These are phyloP conservation scores for Pezicula rhizophila DNA, from an alignment of 2,329 filamentous ascomycete genomes.

Conservation along the genomic window DNA sequence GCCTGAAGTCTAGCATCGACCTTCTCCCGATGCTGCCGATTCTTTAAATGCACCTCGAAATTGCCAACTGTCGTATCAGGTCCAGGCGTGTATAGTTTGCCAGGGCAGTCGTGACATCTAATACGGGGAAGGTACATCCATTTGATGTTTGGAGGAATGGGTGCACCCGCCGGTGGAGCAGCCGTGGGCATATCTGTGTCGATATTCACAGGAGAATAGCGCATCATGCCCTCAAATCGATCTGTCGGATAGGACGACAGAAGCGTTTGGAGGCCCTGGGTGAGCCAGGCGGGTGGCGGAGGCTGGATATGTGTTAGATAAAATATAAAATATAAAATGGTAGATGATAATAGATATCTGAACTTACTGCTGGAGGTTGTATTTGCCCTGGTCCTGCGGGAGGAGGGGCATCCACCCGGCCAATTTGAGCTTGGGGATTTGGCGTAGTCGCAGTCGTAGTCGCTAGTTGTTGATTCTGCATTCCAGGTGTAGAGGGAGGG, in stretches of 20 bases:
- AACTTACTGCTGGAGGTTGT: slow-evolving; percentile 54
- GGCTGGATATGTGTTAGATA: slow-evolving; percentile 40
- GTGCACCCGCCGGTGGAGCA: slow-evolving; percentile 38
- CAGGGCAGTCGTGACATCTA: slow-evolving; percentile 84
- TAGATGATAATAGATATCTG: neutral
- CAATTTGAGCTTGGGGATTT: slow-evolving; percentile 50
- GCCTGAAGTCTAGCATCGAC: slow-evolving; percentile 40
- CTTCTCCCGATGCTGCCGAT: slow-evolving; percentile 69
- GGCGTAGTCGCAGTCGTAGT: slow-evolving; percentile 23
- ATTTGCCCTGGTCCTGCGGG: slow-evolving; percentile 53
- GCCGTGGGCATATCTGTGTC: slow-evolving; percentile 61
- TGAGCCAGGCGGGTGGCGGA: slow-evolving; percentile 81
- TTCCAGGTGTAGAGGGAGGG: slow-evolving; percentile 37
- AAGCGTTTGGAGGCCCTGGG: slow-evolving; percentile 64
- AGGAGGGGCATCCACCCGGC: slow-evolving; percentile 60
- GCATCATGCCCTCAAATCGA: slow-evolving; percentile 85
- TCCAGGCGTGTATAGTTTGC: slow-evolving; percentile 88
- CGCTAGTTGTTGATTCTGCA: slow-evolving; percentile 22
- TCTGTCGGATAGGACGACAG: slow-evolving; percentile 69
- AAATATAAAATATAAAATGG: neutral
- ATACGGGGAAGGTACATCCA: slow-evolving; percentile 86
- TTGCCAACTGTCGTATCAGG: slow-evolving; percentile 80
- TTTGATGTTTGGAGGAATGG: slow-evolving; percentile 58
- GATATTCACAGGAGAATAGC: slow-evolving; percentile 74
- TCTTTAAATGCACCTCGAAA: slow-evolving; percentile 89